Percentiles rank a stretch among this genome's conserved stretches.
These are phyloP conservation scores for Gracilaria vermiculophylla DNA, from an alignment of 23 red algal genomes.

Conservation along the genomic window DNA sequence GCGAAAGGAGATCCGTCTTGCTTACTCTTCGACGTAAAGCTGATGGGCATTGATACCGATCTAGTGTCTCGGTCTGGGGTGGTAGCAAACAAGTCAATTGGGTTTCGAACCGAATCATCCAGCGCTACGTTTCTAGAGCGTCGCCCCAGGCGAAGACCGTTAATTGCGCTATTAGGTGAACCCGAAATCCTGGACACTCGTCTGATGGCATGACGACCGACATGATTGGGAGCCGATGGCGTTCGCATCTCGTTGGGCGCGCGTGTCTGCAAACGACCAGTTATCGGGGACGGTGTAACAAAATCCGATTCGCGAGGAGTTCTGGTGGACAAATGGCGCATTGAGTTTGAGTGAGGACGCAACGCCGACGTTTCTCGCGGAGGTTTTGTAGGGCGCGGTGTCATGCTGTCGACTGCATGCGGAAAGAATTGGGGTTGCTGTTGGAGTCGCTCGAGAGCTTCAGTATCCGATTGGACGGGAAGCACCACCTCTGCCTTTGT, in stretches of 20 bases:
- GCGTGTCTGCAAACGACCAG: slow-evolving; percentile 10
- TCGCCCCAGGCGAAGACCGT: slow-evolving; percentile 21
- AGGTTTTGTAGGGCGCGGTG: not conserved
- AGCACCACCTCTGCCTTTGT: slow-evolving; percentile 16
- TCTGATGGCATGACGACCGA: slow-evolving; percentile 3
- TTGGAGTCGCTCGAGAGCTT: slow-evolving; percentile 28
- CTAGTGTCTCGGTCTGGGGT: not conserved
- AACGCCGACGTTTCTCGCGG: not conserved
- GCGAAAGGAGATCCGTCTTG: not conserved
- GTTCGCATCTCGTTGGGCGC: not conserved
- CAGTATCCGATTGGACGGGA: not conserved
- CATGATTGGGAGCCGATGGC: slow-evolving; percentile 8
- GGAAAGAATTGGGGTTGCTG: slow-evolving; percentile 41
- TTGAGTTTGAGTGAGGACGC: slow-evolving; percentile 13
- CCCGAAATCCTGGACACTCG: not conserved
- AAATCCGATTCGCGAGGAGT: not conserved
- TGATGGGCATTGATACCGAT: not conserved
- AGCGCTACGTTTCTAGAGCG: not conserved
- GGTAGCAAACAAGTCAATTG: slow-evolving; percentile 49
- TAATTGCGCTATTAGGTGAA: slow-evolving; percentile 9
- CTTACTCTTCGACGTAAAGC: not conserved
- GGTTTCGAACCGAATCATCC: slow-evolving; percentile 51
- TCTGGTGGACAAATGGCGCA: not conserved
- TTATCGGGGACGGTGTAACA: slow-evolving; percentile 24
- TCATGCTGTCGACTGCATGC: not conserved